These are phyloP conservation scores for Tieghemostelium lacteum DNA, from an alignment of 78 protist species.

Conservation along the genomic window DNA sequence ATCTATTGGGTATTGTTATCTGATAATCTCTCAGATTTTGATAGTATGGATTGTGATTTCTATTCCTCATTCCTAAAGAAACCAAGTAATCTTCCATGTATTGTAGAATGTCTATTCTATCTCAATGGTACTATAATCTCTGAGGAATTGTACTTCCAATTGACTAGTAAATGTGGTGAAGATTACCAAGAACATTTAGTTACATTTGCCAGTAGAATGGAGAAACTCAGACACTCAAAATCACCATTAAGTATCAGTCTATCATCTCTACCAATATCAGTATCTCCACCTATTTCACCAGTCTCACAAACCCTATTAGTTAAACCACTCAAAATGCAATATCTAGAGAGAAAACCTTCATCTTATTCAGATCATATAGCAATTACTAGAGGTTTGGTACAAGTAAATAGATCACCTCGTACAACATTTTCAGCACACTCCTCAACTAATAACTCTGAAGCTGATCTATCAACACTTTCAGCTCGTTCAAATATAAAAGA, in stretches of 20 bases:
- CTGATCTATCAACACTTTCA: conserved; percentile 1
- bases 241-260: no score
- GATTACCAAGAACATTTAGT: not conserved
- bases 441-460: no score
- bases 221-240: not conserved
- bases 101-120: not conserved
- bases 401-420: conserved; percentile 38
- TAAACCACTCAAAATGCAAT: not conserved
- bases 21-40: not conserved
- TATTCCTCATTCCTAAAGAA: conserved; percentile 26
- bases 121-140: conserved; percentile 1
- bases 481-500: not conserved
- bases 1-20: no score
- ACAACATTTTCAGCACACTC: not conserved
- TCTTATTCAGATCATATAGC: conserved; percentile 64
- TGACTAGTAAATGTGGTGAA: conserved; percentile 23
- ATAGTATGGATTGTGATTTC: not conserved
- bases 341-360: not conserved
- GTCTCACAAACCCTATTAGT: not conserved
- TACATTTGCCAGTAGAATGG: no score
- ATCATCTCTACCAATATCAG: no score
- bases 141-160: not conserved
- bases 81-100: conserved; percentile 29
- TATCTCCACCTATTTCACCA: not conserved
- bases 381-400: conserved; percentile 52